Percentiles rank a stretch among this genome's conserved stretches.
These are phyloP conservation scores for Bacidia gigantensis DNA, from an alignment of 495 filamentous ascomycete genomes.

Conservation along the genomic window DNA sequence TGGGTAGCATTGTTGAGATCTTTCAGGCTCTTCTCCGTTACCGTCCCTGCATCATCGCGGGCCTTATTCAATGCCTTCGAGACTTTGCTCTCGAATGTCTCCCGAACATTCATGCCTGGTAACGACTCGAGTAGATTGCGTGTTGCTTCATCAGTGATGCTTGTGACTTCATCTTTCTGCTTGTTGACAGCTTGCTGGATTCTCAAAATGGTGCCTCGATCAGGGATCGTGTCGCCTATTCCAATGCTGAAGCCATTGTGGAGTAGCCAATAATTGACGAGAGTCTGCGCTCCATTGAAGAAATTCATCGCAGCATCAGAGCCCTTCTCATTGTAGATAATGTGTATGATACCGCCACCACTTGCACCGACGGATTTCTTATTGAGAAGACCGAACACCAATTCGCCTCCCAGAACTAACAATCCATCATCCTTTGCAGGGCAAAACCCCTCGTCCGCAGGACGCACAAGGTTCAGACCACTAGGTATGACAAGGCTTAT, in stretches of 20 bases:
- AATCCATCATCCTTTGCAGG: conserved; percentile 70
- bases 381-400: conserved; percentile 76
- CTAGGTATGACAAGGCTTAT: conserved; percentile 82
- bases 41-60: conserved; percentile 89
- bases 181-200: conserved; percentile 65
- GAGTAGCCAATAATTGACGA: conserved; percentile 95
- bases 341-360: conserved; percentile 79
- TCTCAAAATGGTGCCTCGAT: conserved; percentile 61
- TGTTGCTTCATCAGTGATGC: conserved; percentile 61
- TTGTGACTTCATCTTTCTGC: conserved; percentile 66
- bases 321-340: conserved; percentile 91
- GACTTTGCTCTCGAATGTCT: conserved; percentile 94
- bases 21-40: conserved; percentile 80
- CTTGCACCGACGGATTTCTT: conserved; percentile 91
- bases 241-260: conserved; percentile 97
- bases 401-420: conserved; percentile 70
- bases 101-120: conserved; percentile 95
- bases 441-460: conserved; percentile 38
- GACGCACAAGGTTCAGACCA: conserved; percentile 66
- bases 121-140: conserved; percentile 73
- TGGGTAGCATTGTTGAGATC: conserved; percentile 89
- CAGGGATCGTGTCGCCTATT: conserved; percentile 96
- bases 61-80: conserved; percentile 86
- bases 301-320: conserved; percentile 73
- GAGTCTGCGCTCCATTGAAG: conserved; percentile 86